These are phyloP conservation scores for Fusarium xyrophilum DNA, from an alignment of 2,329 filamentous ascomycete genomes.

Conservation along the genomic window DNA sequence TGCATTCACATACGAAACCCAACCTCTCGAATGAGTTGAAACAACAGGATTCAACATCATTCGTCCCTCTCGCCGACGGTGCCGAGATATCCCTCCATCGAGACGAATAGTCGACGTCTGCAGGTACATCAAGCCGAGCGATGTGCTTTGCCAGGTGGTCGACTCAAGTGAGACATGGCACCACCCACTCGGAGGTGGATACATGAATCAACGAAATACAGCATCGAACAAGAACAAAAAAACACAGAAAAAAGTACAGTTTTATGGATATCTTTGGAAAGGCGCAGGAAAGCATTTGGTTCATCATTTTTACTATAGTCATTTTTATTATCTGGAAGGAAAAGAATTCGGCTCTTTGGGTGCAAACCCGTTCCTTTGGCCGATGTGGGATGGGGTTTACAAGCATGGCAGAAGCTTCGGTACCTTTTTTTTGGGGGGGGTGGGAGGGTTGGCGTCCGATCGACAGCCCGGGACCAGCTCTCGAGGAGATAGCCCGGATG, in stretches of 20 bases:
- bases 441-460: slow-evolving; percentile 8
- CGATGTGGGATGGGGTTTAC: slow-evolving; percentile 10
- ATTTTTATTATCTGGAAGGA: slow-evolving; percentile 23
- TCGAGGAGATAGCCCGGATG: not conserved
- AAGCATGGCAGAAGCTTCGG: slow-evolving; percentile 5
- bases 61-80: slow-evolving; percentile 9
- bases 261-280: slow-evolving; percentile 22
- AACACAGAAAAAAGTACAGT: slow-evolving; percentile 22
- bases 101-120: slow-evolving; percentile 14
- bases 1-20: slow-evolving; percentile 15
- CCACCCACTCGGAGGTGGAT: slow-evolving; percentile 26
- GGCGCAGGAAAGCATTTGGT: slow-evolving; percentile 24
- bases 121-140: slow-evolving; percentile 11
- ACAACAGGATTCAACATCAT: slow-evolving; percentile 2
- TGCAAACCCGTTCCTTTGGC: slow-evolving; percentile 37
- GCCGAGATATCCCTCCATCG: not conserved
- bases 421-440: too few species aligned
- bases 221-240: slow-evolving; percentile 14
- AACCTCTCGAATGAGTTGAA: slow-evolving; percentile 21
- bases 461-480: slow-evolving; percentile 4
- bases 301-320: not conserved
- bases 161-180: slow-evolving; percentile 26
- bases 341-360: slow-evolving; percentile 38
- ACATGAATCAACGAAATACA: slow-evolving; percentile 27
- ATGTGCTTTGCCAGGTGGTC: slow-evolving; percentile 16